These are phyloP conservation scores for Voacanga thouarsii DNA, from an alignment of 257 asterid species.

Conservation along the genomic window DNA sequence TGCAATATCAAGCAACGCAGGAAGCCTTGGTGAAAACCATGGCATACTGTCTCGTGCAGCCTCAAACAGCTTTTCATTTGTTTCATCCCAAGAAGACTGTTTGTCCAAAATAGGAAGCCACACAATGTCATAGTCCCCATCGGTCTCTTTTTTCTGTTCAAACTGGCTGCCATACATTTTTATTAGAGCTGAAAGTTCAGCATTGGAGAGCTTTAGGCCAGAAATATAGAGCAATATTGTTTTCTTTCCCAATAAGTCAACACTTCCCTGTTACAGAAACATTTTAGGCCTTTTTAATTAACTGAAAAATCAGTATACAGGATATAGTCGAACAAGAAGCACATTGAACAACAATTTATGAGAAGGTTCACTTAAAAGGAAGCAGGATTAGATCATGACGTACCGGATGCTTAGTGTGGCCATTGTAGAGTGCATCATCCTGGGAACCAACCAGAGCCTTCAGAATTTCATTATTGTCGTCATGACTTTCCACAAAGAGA, in stretches of 20 bases:
- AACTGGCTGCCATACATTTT: not conserved
- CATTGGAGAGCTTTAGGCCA: not conserved
- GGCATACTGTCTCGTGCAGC: not conserved
- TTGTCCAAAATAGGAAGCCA: constrained; percentile 20
- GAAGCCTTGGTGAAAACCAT: constrained; percentile 9
- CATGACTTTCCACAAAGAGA: not conserved
- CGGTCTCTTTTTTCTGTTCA: too few relatives aligned
- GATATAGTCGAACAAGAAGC: not conserved
- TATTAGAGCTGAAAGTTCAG: constrained; percentile 1
- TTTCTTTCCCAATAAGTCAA: not conserved
- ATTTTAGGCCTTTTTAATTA: not conserved
- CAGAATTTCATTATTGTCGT: not conserved
- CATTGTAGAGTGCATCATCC: not conserved
- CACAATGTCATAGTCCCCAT: constrained; percentile 9
- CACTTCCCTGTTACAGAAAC: not conserved
- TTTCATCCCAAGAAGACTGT: not conserved
- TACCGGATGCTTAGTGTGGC: not conserved
- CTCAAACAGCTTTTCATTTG: not conserved
- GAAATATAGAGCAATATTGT: constrained; percentile 15
- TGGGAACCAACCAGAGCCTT: not conserved
- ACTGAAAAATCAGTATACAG: not conserved
- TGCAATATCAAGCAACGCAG: constrained; percentile 11
- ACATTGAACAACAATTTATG: not conserved
- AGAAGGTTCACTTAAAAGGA: not conserved
- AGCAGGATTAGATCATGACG: not conserved